Evolutionary conservation across 2,329 filamentous ascomycete species (phyloP).

Genomic region (Pseudogymnoascus verrucosus): DNA sequence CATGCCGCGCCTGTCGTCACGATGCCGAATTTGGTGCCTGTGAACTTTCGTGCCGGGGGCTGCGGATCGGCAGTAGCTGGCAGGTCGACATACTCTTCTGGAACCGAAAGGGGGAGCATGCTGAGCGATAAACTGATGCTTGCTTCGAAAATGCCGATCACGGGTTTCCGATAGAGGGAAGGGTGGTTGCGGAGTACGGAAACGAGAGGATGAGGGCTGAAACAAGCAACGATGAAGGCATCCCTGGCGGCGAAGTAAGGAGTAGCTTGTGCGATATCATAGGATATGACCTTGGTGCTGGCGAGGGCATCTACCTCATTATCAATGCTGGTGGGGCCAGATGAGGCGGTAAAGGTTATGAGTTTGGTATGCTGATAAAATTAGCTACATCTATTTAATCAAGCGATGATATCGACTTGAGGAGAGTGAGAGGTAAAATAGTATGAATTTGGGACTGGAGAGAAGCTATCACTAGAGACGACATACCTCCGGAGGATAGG

Average conservation of each 20-base stretch:
- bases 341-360: constrained; percentile 58
- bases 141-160: constrained; percentile 83
- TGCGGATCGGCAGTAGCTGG: constrained; percentile 45
- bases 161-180: constrained; percentile 37
- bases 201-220: constrained; percentile 75
- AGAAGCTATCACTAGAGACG: not conserved
- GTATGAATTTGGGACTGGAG: not conserved
- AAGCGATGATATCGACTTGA: not conserved
- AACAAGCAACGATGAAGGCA: constrained; percentile 82
- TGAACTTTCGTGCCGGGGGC: constrained; percentile 28
- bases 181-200: constrained; percentile 40
- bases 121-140: constrained; percentile 44
- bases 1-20: constrained; percentile 81
- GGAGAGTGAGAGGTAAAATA: not conserved
- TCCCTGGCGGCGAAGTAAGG: constrained; percentile 42
- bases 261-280: constrained; percentile 33
- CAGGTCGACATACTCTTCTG: constrained; percentile 26
- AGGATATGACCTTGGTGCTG: constrained; percentile 56
- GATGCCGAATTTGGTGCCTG: constrained; percentile 62
- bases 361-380: constrained; percentile 33
- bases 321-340: constrained; percentile 68
- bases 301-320: constrained; percentile 57
- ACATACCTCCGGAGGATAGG: not conserved
- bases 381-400: not conserved
- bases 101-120: constrained; percentile 15